These are phyloP conservation scores for Sesbania bispinosa DNA, from an alignment of 306 rosid species.

Conservation along the genomic window DNA sequence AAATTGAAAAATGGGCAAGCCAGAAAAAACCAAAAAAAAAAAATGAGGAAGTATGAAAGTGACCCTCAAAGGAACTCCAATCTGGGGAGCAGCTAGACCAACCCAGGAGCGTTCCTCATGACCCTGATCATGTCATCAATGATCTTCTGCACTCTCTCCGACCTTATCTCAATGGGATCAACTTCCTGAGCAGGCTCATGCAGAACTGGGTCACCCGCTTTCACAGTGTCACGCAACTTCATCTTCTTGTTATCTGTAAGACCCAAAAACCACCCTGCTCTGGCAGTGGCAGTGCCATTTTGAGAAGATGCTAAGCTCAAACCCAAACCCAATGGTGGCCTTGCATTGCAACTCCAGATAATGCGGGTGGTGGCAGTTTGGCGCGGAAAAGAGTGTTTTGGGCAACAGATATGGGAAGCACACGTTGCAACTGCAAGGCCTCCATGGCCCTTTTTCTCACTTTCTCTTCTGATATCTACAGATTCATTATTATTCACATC, in stretches of 20 bases:
- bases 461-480: background rate
- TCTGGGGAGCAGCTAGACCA: slow-evolving; percentile 94
- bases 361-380: slow-evolving; percentile 25
- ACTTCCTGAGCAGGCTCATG: slow-evolving; percentile 81
- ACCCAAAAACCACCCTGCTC: slow-evolving; percentile 86
- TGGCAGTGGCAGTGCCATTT: slow-evolving; percentile 27
- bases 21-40: background rate
- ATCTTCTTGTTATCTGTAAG: slow-evolving; percentile 50
- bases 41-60: background rate
- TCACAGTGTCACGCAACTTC: slow-evolving; percentile 61
- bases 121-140: slow-evolving; percentile 79
- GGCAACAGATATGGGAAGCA: slow-evolving; percentile 21
- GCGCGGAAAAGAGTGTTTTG: slow-evolving; percentile 16
- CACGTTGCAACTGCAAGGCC: slow-evolving; percentile 26
- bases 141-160: slow-evolving; percentile 77
- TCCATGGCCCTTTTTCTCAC: slow-evolving; percentile 38
- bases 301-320: slow-evolving; percentile 37
- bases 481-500: background rate
- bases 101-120: slow-evolving; percentile 90
- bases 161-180: slow-evolving; percentile 51
- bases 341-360: slow-evolving; percentile 15
- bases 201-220: slow-evolving; percentile 92
- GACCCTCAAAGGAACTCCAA: slow-evolving; percentile 85
- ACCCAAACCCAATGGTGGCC: slow-evolving; percentile 11
- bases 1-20: background rate